Percentiles rank a stretch among this genome's conserved stretches.
These are phyloP conservation scores for Rhizoctonia solani DNA, from an alignment of 1,284 basidiomycete genomes.

Conservation along the genomic window DNA sequence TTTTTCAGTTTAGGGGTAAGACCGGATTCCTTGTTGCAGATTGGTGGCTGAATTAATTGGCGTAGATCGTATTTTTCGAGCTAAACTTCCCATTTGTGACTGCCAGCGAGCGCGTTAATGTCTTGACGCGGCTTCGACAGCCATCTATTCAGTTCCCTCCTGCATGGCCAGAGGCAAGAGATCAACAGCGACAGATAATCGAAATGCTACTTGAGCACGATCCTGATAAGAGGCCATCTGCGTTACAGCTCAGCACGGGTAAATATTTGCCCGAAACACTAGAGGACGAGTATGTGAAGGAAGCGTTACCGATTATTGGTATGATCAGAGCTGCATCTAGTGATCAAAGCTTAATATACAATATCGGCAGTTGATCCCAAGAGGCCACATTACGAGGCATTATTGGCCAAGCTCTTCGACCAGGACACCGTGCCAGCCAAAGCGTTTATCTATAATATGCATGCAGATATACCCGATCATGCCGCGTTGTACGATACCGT, in stretches of 20 bases:
- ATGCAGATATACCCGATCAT: slow-evolving; percentile 71
- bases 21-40: neutral
- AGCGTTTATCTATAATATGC: slow-evolving; percentile 79
- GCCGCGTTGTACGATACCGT: slow-evolving; percentile 76
- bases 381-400: slow-evolving; percentile 71
- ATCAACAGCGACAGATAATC: slow-evolving; percentile 74
- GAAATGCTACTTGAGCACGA: slow-evolving; percentile 83
- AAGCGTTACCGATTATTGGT: slow-evolving; percentile 79
- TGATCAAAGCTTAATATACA: neutral
- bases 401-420: slow-evolving; percentile 71
- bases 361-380: slow-evolving; percentile 62
- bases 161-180: slow-evolving; percentile 69
- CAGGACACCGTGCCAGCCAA: slow-evolving; percentile 68
- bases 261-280: slow-evolving; percentile 72
- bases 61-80: slow-evolving; percentile 93
- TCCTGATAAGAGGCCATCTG: slow-evolving; percentile 78
- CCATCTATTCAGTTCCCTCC: slow-evolving; percentile 74
- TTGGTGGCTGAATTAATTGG: neutral
- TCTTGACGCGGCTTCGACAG: slow-evolving; percentile 77
- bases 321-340: slow-evolving; percentile 42
- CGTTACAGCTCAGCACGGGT: slow-evolving; percentile 83
- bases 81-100: slow-evolving; percentile 93
- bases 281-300: slow-evolving; percentile 85
- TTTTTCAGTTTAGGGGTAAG: slow-evolving; percentile 27
- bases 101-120: slow-evolving; percentile 81